phyloP scores from a whole-genome alignment of 129 eudicot species.

The Solidago caesia region DNA sequence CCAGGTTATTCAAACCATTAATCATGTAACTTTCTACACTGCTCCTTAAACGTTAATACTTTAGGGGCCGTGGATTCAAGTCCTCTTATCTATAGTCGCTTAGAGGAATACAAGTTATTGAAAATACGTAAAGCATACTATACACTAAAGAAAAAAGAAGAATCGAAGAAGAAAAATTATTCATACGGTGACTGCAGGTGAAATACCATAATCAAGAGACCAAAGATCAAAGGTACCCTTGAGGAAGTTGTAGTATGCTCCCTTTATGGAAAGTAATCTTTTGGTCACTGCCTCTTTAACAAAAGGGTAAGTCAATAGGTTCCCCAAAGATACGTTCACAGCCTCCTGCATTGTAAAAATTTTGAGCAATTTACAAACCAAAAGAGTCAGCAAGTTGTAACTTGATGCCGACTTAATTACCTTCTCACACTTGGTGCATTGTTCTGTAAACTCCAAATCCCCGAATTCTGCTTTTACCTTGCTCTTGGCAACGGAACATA shows the following conservation, averaged over 20 bases:
- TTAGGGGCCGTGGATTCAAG: not conserved
- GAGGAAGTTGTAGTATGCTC: slow-evolving; percentile 83
- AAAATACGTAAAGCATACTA: slow-evolving; percentile 1
- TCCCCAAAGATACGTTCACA: slow-evolving; percentile 77
- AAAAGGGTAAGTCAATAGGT: slow-evolving; percentile 72
- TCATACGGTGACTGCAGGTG: too few species aligned
- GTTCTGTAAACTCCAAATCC: slow-evolving; percentile 39
- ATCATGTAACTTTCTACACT: slow-evolving; percentile 13
- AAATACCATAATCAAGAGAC: slow-evolving; percentile 54
- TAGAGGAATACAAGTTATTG: slow-evolving; percentile 1
- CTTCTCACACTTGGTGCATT: slow-evolving; percentile 61
- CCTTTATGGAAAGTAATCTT: slow-evolving; percentile 45
- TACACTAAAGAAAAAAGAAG: too few species aligned
- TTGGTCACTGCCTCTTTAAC: slow-evolving; percentile 57
- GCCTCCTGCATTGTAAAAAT: slow-evolving; percentile 56
- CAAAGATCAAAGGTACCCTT: slow-evolving; percentile 65
- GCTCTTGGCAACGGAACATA: slow-evolving; percentile 51
- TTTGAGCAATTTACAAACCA: not conserved
- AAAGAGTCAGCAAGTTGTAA: not conserved
- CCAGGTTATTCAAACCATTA: slow-evolving; percentile 9
- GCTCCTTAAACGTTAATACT: not conserved
- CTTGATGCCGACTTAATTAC: slow-evolving; percentile 33
- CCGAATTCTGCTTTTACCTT: slow-evolving; percentile 53
- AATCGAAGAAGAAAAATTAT: too few species aligned
- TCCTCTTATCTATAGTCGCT: not conserved